Evolutionary conservation across 1,284 basidiomycete genomes (phyloP).

Genomic region (Singerocomus rubriflavus): DNA sequence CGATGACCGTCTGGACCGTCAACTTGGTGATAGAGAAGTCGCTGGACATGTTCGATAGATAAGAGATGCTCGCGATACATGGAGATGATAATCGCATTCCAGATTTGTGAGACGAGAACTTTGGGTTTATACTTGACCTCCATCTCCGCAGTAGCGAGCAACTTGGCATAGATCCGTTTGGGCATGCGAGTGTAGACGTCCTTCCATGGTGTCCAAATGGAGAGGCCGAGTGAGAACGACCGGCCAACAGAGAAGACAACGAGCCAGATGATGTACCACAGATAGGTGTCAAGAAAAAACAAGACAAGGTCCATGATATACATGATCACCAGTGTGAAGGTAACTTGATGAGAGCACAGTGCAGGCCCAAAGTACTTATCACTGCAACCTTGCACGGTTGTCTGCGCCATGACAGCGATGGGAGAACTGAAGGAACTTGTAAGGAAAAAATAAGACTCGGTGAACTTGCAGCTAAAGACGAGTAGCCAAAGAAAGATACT

Average conservation of each 20-base stretch:
- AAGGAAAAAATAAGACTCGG: conserved; percentile 95
- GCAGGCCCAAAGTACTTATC: conserved; percentile 78
- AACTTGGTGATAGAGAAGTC: conserved; percentile 91
- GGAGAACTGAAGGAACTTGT: conserved; percentile 90
- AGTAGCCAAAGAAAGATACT: conserved; percentile 87
- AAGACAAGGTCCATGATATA: conserved; percentile 93
- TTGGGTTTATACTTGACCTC: conserved; percentile 98
- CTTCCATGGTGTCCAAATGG: conserved; percentile 97
- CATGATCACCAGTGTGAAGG: conserved; percentile 92
- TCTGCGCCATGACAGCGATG: conserved; percentile 88
- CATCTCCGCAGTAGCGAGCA: conserved; percentile 92
- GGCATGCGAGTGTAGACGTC: conserved; percentile 94
- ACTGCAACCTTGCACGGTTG: conserved; percentile 81
- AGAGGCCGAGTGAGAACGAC: conserved; percentile 86
- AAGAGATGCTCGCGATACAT: conserved; percentile 97
- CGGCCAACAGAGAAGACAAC: conserved; percentile 90
- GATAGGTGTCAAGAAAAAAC: conserved; percentile 97
- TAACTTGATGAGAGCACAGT: conserved; percentile 85
- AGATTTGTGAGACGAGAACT: conserved; percentile 95
- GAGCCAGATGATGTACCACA: conserved; percentile 97
- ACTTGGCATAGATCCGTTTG: conserved; percentile 94
- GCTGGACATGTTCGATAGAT: conserved; percentile 93
- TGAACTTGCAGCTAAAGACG: conserved; percentile 90
- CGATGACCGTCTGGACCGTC: conserved; percentile 84
- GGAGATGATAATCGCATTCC: conserved; percentile 97